Base-by-base conservation (phyloP, 768 basidiomycete genomes). In the Boletus sensibilis region DNA sequence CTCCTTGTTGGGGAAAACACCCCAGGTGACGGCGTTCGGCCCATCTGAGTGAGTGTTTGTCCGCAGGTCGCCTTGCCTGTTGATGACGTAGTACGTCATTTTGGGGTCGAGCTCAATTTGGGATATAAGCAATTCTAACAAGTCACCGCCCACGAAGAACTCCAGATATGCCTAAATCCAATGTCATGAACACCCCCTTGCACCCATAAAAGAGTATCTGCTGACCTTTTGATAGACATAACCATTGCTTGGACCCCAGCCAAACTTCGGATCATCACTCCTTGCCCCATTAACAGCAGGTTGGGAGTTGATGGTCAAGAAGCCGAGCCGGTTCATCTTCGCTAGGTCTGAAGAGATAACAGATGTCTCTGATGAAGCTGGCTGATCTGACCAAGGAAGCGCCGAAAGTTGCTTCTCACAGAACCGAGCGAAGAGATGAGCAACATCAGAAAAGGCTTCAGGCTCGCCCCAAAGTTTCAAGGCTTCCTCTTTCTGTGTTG, bases 21-120 rank as follows among this genome's bases (percentile, higher is more conserved):
- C 95, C 95, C 95, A 98, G 1, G 95, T 98, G 18, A 98, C 94
- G n/a, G 95, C 95, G 64, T 97, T 98, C 27, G 97, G 95, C 3
- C 95, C 94, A 49, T 97, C 94, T 2, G 88, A 91, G 64, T 93
- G 90, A 16, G 86, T 94, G 78, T 98, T 99, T 47, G 97, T 98
- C 53, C 88, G 84, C 48, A 99, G 78, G 71, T 98, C 95, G 39
- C 97, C 97, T 40, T 87, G 84, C 72, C 89, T 92, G 82, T 98
- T 98, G 72, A 98, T 96, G 46, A 94, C 92, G 66, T 98, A 96
- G 79, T 98, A 99, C 3, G 94, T 98, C 67, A 96, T 89, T 63
- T 87, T 84, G 57, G 82, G 82, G 66, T 97, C 92, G 18, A 86
- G 84, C 67, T 95, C 92, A 63, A 98, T 93, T 53, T 89, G 82